These are phyloP conservation scores for Solanum microdontum DNA, from an alignment of 257 asterid species.

Conservation along the genomic window DNA sequence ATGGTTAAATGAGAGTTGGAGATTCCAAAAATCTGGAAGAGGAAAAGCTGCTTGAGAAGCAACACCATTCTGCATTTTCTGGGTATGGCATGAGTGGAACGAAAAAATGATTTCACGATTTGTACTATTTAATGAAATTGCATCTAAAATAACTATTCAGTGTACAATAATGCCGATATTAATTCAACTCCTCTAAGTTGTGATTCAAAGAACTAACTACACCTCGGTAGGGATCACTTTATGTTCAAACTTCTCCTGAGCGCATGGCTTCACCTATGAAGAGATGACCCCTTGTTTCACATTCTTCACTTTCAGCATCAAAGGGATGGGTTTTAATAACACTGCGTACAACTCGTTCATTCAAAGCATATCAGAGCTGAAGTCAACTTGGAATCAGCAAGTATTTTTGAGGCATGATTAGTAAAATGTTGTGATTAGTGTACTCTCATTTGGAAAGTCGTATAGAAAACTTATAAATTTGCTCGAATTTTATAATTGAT, in stretches of 20 bases:
- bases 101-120: neutral
- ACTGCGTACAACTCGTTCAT: neutral
- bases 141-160: neutral
- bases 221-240: neutral
- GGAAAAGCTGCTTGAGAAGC: neutral
- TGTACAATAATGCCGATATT: neutral
- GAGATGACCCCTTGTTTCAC: neutral
- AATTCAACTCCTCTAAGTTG: neutral
- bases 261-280: neutral
- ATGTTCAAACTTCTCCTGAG: neutral
- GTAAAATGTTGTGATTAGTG: neutral
- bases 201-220: neutral
- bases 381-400: neutral
- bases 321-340: neutral
- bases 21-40: neutral
- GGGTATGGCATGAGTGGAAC: neutral
- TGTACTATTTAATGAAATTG: neutral
- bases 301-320: neutral
- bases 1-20: neutral
- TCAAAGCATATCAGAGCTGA: neutral
- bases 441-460: neutral
- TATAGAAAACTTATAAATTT: neutral
- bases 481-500: neutral
- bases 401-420: neutral
- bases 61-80: neutral